These are phyloP conservation scores for Hygrophila difformis DNA, from an alignment of 257 asterid species.

Conservation along the genomic window DNA sequence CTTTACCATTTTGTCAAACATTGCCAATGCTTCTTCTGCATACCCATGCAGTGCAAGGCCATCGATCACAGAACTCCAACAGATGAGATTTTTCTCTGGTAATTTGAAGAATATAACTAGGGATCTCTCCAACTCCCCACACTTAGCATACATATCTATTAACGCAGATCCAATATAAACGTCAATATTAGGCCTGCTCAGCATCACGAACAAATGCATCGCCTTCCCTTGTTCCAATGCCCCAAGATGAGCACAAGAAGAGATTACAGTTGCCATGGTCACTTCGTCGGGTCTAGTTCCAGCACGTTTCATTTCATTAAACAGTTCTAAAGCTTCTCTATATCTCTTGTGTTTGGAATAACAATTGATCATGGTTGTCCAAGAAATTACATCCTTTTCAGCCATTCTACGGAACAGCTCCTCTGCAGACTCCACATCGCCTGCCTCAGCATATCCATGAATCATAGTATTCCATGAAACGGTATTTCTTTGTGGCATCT, in stretches of 20 bases:
- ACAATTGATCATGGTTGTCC: conserved; percentile 91
- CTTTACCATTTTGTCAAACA: conserved; percentile 47
- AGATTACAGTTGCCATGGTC: conserved; percentile 67
- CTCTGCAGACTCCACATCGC: conserved; percentile 63
- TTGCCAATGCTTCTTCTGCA: conserved; percentile 48
- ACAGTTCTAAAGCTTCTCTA: conserved; percentile 44
- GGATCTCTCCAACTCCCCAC: conserved; percentile 64
- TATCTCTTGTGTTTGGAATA: conserved; percentile 43
- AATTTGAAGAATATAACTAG: conserved; percentile 58
- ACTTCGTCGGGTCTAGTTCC: conserved; percentile 63
- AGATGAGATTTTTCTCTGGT: conserved; percentile 52
- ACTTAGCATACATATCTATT: conserved; percentile 79
- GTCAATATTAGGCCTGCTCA: conserved; percentile 31
- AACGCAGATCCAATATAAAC: conserved; percentile 66
- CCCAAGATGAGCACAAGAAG: conserved; percentile 91
- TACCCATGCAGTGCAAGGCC: conserved; percentile 73
- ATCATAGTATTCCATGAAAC: conserved; percentile 66
- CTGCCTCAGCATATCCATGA: conserved; percentile 54
- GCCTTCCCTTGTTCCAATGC: conserved; percentile 56
- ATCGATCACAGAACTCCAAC: conserved; percentile 74
- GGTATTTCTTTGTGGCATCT: conserved; percentile 47
- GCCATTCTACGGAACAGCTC: conserved; percentile 40
- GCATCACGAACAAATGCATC: conserved; percentile 42
- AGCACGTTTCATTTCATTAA: conserved; percentile 43
- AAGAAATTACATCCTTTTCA: conserved; percentile 58